Evolutionary conservation across 2,329 filamentous ascomycete genomes (phyloP), one percentile per base, ranked within the genome.

Genomic region (Alternaria tenuissima): DNA sequence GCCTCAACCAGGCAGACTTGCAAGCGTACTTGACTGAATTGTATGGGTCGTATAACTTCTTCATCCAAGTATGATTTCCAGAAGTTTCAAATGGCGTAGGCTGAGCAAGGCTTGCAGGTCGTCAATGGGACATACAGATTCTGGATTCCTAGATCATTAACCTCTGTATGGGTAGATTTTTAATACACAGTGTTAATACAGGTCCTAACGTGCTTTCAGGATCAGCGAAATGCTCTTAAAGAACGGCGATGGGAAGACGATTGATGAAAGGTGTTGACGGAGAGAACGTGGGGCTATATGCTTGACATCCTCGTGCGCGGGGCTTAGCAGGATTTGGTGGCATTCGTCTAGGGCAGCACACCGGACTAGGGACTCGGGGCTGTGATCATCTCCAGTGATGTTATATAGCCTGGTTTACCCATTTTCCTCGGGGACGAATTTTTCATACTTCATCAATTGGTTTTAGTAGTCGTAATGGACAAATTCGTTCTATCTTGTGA

Each of bases 31-130:
- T 70, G 5, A 30, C 7, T 1, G 14, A 51, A 16, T 36, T 39
- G 12, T 65, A 64, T 39, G 63, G 64, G 18, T 9, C 32, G 9
- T 61, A 47, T 7, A 39, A 68, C 1, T 68, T 70, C 22, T 52
- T 55, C 36, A 59, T 67, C 7, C 28, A 34, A 6, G 65, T 66
- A 46, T 5, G 42, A 44, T 4, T n/a, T 44, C 12, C 7, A 9
- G 42, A 3, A 44, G 3, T n/a, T n/a, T 7, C 6, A 6, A 9
- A 24, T 1, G 22, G 16, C 24, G 5, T 44, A 26, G 24, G 24
- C 42, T 44, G 42, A 56, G 62, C 16, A 26, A 38, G 16, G 16
- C 28, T 30, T 52, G 11, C 36, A 67, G 63, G 62, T 63, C 18
- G 38, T 52, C 5, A 64, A 61, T 26, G 63, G 63, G 2, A 38